phyloP scores from a whole-genome alignment of 2,329 filamentous ascomycete genomes.

The Pezicula rhizophila region DNA sequence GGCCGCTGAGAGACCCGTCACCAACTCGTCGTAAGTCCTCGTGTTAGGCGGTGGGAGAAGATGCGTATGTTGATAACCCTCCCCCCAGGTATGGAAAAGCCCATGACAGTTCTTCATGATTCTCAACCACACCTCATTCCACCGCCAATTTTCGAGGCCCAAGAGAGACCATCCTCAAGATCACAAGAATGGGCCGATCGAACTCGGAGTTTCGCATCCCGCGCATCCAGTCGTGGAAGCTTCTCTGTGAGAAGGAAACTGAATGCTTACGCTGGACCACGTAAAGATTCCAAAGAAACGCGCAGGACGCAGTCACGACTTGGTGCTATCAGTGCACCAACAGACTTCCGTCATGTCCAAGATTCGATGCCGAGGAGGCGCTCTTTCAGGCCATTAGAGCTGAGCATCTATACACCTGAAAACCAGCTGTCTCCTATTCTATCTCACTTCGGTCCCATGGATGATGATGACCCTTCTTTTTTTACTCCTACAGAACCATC shows the following conservation, averaged over 20 bases:
- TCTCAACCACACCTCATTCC: conserved; percentile 31
- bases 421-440: conserved; percentile 49
- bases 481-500: not conserved
- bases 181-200: conserved; percentile 25
- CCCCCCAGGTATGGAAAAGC: conserved; percentile 28
- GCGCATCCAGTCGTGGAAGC: conserved; percentile 34
- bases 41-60: conserved; percentile 4
- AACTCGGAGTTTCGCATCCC: conserved; percentile 33
- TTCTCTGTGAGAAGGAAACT: conserved; percentile 38
- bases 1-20: conserved; percentile 12
- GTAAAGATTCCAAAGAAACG: conserved; percentile 25
- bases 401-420: conserved; percentile 45
- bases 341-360: conserved; percentile 54
- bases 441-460: conserved; percentile 39
- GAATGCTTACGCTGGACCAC: conserved; percentile 38
- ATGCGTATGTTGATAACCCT: conserved; percentile 10
- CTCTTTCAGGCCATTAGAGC: conserved; percentile 48
- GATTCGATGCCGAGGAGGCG: conserved; percentile 31
- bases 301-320: conserved; percentile 38
- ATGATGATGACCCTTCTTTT: conserved; percentile 9
- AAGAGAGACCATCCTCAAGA: conserved; percentile 22
- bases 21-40: conserved; percentile 20
- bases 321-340: conserved; percentile 46
- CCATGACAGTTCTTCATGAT: conserved; percentile 32
- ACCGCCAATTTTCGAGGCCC: conserved; percentile 26